phyloP scores from a whole-genome alignment of 2,329 filamentous ascomycete genomes.

The Exophiala sp. region DNA sequence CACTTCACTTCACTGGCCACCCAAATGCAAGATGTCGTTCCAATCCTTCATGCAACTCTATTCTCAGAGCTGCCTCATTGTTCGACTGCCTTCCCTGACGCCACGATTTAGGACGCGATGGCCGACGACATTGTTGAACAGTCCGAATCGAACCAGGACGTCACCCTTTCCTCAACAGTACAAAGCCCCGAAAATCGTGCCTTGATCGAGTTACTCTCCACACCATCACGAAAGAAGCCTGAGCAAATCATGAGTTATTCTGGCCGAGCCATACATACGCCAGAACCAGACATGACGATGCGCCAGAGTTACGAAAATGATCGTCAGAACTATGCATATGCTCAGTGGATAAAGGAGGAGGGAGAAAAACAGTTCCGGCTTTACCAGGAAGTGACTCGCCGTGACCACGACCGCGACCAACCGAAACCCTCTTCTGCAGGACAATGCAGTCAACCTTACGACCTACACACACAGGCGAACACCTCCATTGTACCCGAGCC shows the following conservation, averaged over 20 bases:
- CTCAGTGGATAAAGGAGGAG: not conserved
- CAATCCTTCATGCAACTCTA: too few species aligned
- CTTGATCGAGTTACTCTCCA: not conserved
- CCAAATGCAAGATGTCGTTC: too few species aligned
- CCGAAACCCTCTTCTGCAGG: too few species aligned
- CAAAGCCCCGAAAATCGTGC: not conserved
- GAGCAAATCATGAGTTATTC: conserved; percentile 7
- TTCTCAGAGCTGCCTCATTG: too few species aligned
- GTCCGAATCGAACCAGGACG: not conserved
- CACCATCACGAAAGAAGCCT: not conserved
- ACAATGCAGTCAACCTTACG: too few species aligned
- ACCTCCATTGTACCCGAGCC: too few species aligned
- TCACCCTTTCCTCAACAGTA: not conserved
- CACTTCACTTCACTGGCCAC: too few species aligned
- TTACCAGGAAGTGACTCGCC: too few species aligned
- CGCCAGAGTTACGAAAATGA: not conserved
- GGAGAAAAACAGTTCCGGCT: not conserved
- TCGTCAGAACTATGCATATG: not conserved
- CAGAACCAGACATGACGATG: conserved; percentile 4
- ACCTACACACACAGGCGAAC: too few species aligned
- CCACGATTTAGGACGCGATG: too few species aligned
- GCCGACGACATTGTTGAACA: not conserved
- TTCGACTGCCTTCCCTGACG: too few species aligned
- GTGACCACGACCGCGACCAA: too few species aligned
- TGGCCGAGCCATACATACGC: not conserved